Evolutionary conservation across 441 rosid genomes (phyloP).

Genomic region (Erysimum cheiri): DNA sequence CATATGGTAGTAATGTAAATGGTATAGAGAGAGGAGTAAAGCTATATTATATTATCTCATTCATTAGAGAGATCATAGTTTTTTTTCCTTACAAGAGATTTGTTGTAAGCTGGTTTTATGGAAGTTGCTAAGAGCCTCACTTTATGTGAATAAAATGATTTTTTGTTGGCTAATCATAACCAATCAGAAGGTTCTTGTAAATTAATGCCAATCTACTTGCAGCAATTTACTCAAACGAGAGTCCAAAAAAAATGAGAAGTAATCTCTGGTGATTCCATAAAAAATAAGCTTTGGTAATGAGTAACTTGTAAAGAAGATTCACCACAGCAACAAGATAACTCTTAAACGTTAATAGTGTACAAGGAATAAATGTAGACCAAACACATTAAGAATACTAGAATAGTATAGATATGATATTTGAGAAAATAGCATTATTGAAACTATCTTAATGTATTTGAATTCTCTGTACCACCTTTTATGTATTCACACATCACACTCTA

Average conservation of each 20-base stretch:
- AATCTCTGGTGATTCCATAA: background rate
- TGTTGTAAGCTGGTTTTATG: slow-evolving; percentile 30
- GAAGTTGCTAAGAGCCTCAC: slow-evolving; percentile 8
- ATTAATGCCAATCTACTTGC: background rate
- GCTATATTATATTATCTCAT: background rate
- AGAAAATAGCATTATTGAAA: slow-evolving; percentile 37
- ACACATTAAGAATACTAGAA: background rate
- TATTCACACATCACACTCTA: slow-evolving; percentile 75
- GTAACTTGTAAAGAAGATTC: background rate
- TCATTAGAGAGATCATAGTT: slow-evolving; percentile 2
- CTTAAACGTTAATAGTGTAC: slow-evolving; percentile 11
- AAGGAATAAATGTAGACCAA: background rate
- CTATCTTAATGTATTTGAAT: slow-evolving; percentile 53
- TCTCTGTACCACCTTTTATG: slow-evolving; percentile 58
- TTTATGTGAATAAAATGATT: slow-evolving; percentile 7
- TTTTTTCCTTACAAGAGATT: slow-evolving; percentile 19
- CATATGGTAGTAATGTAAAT: slow-evolving; percentile 35
- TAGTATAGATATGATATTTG: background rate
- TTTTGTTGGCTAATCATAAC: slow-evolving; percentile 10
- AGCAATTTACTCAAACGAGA: background rate
- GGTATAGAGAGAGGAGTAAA: slow-evolving; percentile 1
- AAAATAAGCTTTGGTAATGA: slow-evolving; percentile 13
- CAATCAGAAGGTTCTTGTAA: background rate
- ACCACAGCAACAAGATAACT: slow-evolving; percentile 16
- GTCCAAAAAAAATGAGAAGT: slow-evolving; percentile 4